Conservation (phyloP, 352 stramenopile species). For the Pythium myriotylum region DNA sequence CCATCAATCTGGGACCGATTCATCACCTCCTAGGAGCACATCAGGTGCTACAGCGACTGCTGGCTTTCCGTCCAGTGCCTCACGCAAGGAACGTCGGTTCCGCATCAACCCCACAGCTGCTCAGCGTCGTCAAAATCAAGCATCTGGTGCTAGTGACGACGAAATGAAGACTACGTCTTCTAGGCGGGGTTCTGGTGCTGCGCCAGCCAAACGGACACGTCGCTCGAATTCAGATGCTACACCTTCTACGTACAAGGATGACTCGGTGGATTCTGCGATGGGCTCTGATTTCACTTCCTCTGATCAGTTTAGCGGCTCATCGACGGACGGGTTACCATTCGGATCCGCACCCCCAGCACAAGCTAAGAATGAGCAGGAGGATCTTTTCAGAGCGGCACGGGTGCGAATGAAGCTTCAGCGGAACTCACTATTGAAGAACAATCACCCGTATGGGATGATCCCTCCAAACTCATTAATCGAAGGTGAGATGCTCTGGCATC, state of each 20-base stretch:
- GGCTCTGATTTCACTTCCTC: constrained; percentile 23
- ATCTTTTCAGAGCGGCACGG: constrained; percentile 72
- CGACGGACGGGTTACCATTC: constrained; percentile 25
- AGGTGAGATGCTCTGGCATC: constrained; percentile 74
- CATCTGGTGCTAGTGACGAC: constrained; percentile 13
- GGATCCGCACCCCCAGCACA: constrained; percentile 16
- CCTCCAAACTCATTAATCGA: constrained; percentile 45
- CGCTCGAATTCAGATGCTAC: constrained; percentile 32
- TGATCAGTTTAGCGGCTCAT: constrained; percentile 21
- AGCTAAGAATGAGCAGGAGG: constrained; percentile 73
- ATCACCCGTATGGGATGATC: constrained; percentile 35
- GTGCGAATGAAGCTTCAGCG: constrained; percentile 83
- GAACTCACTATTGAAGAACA: constrained; percentile 36
- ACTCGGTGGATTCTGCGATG: constrained; percentile 14
- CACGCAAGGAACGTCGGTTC: constrained; percentile 43
- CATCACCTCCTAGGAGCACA: background rate
- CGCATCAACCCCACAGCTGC: constrained; percentile 38
- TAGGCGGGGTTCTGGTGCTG: background rate
- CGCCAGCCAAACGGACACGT: constrained; percentile 24
- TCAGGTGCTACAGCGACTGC: constrained; percentile 11
- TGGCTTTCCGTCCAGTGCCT: constrained; percentile 29
- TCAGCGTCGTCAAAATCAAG: constrained; percentile 27
- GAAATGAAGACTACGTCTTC: constrained; percentile 1
- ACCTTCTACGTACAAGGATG: constrained; percentile 15
- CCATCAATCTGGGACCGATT: background rate